Evolutionary conservation across 495 filamentous ascomycete genomes (phyloP).

Genomic region (Lophium mytilinum): DNA sequence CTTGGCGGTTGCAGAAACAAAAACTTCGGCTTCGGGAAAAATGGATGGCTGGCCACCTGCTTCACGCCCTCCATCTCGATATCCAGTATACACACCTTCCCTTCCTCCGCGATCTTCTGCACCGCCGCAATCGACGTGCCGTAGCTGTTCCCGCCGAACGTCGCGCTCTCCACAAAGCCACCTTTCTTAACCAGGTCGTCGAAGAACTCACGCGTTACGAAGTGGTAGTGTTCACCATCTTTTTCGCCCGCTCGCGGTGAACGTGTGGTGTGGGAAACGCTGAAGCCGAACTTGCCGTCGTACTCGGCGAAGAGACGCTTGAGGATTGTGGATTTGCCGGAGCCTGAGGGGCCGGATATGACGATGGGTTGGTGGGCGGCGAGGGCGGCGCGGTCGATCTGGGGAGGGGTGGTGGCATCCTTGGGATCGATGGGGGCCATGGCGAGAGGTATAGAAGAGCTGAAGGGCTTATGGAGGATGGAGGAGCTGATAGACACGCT

Average conservation of each 20-base stretch:
- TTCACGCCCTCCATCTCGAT: constrained; percentile 99
- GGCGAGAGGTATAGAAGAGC: neutral
- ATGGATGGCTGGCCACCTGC: constrained; percentile 70
- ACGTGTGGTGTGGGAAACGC: constrained; percentile 69
- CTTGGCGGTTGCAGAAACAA: constrained; percentile 78
- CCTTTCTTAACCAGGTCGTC: constrained; percentile 55
- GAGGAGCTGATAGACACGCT: neutral
- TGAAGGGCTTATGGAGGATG: neutral
- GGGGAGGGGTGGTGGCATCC: neutral
- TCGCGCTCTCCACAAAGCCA: constrained; percentile 82
- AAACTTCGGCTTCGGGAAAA: constrained; percentile 62
- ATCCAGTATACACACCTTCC: constrained; percentile 62
- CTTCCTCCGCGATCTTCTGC: constrained; percentile 60
- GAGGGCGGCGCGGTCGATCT: constrained; percentile 10
- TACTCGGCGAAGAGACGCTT: constrained; percentile 59
- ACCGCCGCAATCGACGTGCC: constrained; percentile 75
- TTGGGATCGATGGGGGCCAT: neutral
- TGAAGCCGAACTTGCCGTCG: constrained; percentile 71
- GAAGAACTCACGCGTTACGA: constrained; percentile 61
- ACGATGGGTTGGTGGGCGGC: constrained; percentile 56
- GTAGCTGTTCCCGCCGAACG: constrained; percentile 83
- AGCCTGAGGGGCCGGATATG: constrained; percentile 76
- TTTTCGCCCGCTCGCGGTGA: constrained; percentile 66
- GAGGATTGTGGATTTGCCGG: constrained; percentile 83
- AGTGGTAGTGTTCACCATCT: constrained; percentile 77